These are phyloP conservation scores for Lyophyllum atratum DNA, from an alignment of 768 basidiomycete genomes.

Conservation along the genomic window DNA sequence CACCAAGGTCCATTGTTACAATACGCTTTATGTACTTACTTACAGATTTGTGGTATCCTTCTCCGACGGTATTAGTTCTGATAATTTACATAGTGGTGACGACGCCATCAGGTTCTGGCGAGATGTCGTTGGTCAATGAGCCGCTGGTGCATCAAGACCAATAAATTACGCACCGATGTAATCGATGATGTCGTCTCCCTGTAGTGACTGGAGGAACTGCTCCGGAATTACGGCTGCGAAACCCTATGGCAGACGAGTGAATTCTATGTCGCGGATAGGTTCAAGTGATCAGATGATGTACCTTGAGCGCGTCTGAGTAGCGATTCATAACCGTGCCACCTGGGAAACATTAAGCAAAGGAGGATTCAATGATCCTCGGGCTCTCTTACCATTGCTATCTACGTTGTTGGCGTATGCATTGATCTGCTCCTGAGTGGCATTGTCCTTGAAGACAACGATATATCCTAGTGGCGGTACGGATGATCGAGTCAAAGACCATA, in stretches of 20 bases:
- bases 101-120: conserved; percentile 42
- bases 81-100: conserved; percentile 28
- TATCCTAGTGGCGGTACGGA: conserved; percentile 35
- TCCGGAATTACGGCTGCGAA: conserved; percentile 31
- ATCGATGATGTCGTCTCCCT: conserved; percentile 34
- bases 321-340: conserved; percentile 46
- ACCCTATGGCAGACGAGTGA: conserved; percentile 20
- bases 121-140: not conserved
- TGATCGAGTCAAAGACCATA: not conserved
- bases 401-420: conserved; percentile 41
- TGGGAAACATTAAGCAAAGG: conserved; percentile 7
- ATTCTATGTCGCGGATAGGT: not conserved
- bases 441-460: conserved; percentile 58
- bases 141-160: not conserved
- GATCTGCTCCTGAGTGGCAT: conserved; percentile 40
- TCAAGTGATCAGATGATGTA: conserved; percentile 11
- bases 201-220: conserved; percentile 30
- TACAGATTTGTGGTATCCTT: not conserved
- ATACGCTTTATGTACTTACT: not conserved
- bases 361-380: not conserved
- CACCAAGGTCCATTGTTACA: not conserved
- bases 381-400: conserved; percentile 33
- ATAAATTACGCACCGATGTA: conserved; percentile 44
- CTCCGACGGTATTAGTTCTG: not conserved
- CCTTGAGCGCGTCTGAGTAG: conserved; percentile 42